Evolutionary conservation across 2,329 filamentous ascomycete genomes (phyloP).

Genomic region (Westerdykella aurantiaca): DNA sequence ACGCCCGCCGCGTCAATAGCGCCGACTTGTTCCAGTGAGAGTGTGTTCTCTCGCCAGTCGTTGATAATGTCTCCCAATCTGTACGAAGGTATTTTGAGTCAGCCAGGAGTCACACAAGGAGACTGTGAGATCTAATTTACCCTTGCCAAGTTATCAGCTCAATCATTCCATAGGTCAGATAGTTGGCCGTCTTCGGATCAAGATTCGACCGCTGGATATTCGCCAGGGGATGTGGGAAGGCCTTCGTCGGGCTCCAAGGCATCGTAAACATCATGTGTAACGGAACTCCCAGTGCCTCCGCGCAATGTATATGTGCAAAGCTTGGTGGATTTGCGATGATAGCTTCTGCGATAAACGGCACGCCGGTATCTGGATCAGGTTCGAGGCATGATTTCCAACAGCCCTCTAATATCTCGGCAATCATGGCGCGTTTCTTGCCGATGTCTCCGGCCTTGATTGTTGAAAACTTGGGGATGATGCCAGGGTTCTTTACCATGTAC

Average conservation of each 20-base stretch:
- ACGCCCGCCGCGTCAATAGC: conserved; percentile 17
- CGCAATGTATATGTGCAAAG: conserved; percentile 67
- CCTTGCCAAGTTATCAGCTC: conserved; percentile 50
- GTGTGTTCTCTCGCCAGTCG: conserved; percentile 30
- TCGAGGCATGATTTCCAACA: conserved; percentile 34
- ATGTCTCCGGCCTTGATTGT: conserved; percentile 28
- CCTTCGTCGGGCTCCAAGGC: conserved; percentile 45
- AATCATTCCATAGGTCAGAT: conserved; percentile 44
- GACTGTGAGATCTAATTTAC: conserved; percentile 16
- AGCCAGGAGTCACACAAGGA: conserved; percentile 7
- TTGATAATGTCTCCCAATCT: conserved; percentile 46
- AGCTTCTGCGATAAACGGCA: conserved; percentile 59
- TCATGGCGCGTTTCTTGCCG: conserved; percentile 29
- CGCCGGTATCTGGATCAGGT: conserved; percentile 25
- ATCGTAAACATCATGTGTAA: conserved; percentile 35
- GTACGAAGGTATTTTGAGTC: background rate
- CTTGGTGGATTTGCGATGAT: conserved; percentile 58
- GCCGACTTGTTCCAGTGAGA: conserved; percentile 35
- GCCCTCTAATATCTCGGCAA: conserved; percentile 27
- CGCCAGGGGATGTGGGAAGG: conserved; percentile 48
- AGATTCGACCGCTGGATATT: conserved; percentile 39
- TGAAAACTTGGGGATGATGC: conserved; percentile 31
- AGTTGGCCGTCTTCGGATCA: conserved; percentile 39
- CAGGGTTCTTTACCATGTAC: conserved; percentile 48
- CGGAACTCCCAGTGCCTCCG: conserved; percentile 50